Evolutionary conservation across 768 basidiomycete genomes (phyloP), one percentile per base, ranked within the genome.

Genomic region (Auriculariales sp.): DNA sequence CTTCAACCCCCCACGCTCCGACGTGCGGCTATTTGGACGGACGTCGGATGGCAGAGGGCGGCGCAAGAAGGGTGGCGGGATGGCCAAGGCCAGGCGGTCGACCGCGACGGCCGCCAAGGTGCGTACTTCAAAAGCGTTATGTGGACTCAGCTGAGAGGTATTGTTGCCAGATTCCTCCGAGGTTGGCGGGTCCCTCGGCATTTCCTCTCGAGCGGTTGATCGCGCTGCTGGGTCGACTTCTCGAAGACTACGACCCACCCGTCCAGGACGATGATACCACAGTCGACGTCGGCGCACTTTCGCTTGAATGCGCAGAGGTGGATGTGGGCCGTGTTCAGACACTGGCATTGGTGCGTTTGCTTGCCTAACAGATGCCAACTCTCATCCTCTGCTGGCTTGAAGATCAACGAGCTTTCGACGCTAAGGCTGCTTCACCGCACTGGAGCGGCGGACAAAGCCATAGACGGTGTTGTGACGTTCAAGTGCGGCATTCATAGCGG

Each of bases 161-260:
- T 32, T 32, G 31, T 15, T 7, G 7, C n/a, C 33, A 87, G 83
- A 67, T 81, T 14, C 76, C 88, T 2, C 86, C 89, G 57, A 68
- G 81, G 17, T 71, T 91, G 3, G 64, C 85, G 2, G 90, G 91
- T 1, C 90, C 91, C 2, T 69, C 73, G 28, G 63, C 81, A 2
- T 93, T 93, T 59, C 77, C 83, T 0, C 62, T 92, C 1, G 91
- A 93, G 57, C 67, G 91, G 28, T 65, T 94, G 49, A 58, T 87
- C 3, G 89, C 86, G 0, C 83, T 93, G 48, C 70, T 92, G 1
- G 88, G 85, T 1, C 73, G 79, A 0, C 63, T 94, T 2, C 56
- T 89, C 11, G 81, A 86, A 56, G 87, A 87, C 58, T 46, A 49
- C 44, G 53, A 48, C 12, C 47, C 32, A n/a, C 48, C 49, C 28